Percentiles rank a stretch among this genome's conserved stretches.
Evolutionary conservation across 306 rosid genomes (phyloP).

Genomic region (Nissolia schottii): DNA sequence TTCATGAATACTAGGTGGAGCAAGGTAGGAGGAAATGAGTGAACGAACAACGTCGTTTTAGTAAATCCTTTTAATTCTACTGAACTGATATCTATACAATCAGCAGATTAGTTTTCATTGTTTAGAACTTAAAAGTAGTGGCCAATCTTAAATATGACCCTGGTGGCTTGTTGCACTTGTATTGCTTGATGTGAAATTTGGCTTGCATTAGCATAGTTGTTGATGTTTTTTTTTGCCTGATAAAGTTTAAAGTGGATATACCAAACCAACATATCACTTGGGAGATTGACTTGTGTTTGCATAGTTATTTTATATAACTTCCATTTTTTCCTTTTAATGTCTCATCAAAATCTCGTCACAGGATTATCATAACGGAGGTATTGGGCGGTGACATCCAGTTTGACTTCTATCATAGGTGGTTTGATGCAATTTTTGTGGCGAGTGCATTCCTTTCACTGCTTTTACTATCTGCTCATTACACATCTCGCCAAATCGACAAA

Average conservation of each 20-base stretch:
- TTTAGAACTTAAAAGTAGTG: conserved; percentile 11
- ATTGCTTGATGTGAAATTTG: conserved; percentile 1
- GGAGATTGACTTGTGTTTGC: too few species aligned
- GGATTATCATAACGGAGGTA: conserved; percentile 91
- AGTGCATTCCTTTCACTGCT: conserved; percentile 95
- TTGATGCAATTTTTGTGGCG: conserved; percentile 94
- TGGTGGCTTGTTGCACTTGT: conserved; percentile 1
- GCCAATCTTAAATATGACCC: background rate
- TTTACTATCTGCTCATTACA: conserved; percentile 87
- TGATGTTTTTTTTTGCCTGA: too few species aligned
- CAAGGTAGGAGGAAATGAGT: conserved; percentile 10
- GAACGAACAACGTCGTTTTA: background rate
- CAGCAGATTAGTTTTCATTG: conserved; percentile 1
- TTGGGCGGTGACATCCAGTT: conserved; percentile 96
- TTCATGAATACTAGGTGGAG: background rate
- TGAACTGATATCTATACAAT: conserved; percentile 5
- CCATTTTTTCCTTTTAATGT: conserved; percentile 9
- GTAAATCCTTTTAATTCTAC: background rate
- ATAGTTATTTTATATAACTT: too few species aligned
- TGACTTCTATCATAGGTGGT: conserved; percentile 97
- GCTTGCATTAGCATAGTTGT: background rate
- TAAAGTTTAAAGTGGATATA: too few species aligned
- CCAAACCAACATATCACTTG: too few species aligned
- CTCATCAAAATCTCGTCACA: conserved; percentile 35
- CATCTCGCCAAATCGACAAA: conserved; percentile 90